A percentile compares a stretch with the other conserved stretches of the same genome.
These are phyloP conservation scores for Phytopythium vexans DNA, from an alignment of 352 stramenopile genomes.

Conservation along the genomic window DNA sequence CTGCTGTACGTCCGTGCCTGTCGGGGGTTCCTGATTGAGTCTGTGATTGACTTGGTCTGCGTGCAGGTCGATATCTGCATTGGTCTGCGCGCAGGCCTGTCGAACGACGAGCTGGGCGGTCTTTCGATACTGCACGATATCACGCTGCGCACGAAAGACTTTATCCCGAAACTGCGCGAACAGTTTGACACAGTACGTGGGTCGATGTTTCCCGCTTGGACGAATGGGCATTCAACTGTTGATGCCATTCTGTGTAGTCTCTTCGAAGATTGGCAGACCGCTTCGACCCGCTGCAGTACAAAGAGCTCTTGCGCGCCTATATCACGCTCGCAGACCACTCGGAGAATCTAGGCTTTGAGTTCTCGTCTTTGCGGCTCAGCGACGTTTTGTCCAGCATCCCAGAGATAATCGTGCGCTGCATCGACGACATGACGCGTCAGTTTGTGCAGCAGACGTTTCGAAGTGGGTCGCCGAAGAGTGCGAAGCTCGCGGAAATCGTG, in stretches of 20 bases:
- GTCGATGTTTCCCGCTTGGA: neutral
- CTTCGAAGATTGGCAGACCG: slow-evolving; percentile 60
- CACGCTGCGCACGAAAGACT: slow-evolving; percentile 59
- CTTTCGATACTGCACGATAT: slow-evolving; percentile 65
- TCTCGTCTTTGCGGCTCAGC: slow-evolving; percentile 59
- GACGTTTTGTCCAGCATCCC: slow-evolving; percentile 75
- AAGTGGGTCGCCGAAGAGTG: slow-evolving; percentile 36
- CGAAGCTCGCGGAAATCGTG: slow-evolving; percentile 17
- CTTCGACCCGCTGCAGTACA: slow-evolving; percentile 76
- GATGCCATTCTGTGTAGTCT: slow-evolving; percentile 29
- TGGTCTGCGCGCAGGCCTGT: slow-evolving; percentile 44
- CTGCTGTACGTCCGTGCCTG: slow-evolving; percentile 35
- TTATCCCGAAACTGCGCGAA: slow-evolving; percentile 61
- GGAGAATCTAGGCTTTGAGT: slow-evolving; percentile 77
- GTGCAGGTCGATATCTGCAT: slow-evolving; percentile 75
- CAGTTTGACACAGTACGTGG: slow-evolving; percentile 70
- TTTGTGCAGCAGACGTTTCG: slow-evolving; percentile 44
- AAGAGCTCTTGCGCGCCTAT: slow-evolving; percentile 79
- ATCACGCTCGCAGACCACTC: slow-evolving; percentile 75
- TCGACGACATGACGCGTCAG: slow-evolving; percentile 64
- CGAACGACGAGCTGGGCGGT: slow-evolving; percentile 35
- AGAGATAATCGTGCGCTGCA: slow-evolving; percentile 73
- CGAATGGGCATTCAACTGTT: neutral
- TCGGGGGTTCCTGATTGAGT: no score
- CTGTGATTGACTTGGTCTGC: slow-evolving; percentile 3